Percentiles rank a stretch among this genome's conserved stretches.
These are phyloP conservation scores for Carex parvula DNA, from an alignment of 176 grass and related monocot genomes.

Conservation along the genomic window DNA sequence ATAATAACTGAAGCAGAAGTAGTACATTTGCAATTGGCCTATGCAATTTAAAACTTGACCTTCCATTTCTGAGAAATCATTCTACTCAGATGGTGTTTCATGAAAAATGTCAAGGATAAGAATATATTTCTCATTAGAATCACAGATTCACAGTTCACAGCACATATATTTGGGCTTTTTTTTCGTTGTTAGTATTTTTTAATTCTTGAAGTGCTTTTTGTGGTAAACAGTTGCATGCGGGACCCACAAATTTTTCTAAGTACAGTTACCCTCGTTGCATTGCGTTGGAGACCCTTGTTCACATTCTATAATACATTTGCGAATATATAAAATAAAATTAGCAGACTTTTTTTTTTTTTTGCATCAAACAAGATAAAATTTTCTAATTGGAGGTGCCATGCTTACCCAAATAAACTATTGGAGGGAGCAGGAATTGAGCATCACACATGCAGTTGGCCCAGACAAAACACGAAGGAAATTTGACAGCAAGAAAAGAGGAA, in stretches of 20 bases:
- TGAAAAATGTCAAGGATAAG: neutral
- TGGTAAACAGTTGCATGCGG: constrained; percentile 1
- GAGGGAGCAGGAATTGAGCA: constrained; percentile 32
- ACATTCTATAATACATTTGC: neutral
- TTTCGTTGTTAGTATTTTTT: neutral
- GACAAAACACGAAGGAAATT: constrained; percentile 36
- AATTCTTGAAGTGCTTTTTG: neutral
- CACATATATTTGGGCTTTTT: neutral
- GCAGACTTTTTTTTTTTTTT: neutral
- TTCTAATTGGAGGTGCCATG: constrained; percentile 30
- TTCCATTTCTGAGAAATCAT: neutral
- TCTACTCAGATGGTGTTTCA: neutral
- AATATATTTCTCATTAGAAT: constrained; percentile 1
- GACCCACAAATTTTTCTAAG: neutral
- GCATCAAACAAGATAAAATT: constrained; percentile 29
- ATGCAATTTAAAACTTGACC: neutral
- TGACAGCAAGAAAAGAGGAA: neutral
- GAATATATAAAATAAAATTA: neutral
- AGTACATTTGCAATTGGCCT: neutral
- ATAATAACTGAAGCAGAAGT: neutral
- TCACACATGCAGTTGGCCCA: constrained; percentile 25
- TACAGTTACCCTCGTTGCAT: neutral
- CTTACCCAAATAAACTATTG: constrained; percentile 88
- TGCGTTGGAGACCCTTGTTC: neutral
- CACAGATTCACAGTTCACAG: neutral